These are phyloP conservation scores for Sclerotinia sclerotiorum DNA, from an alignment of 2,329 filamentous ascomycete genomes.

Conservation along the genomic window DNA sequence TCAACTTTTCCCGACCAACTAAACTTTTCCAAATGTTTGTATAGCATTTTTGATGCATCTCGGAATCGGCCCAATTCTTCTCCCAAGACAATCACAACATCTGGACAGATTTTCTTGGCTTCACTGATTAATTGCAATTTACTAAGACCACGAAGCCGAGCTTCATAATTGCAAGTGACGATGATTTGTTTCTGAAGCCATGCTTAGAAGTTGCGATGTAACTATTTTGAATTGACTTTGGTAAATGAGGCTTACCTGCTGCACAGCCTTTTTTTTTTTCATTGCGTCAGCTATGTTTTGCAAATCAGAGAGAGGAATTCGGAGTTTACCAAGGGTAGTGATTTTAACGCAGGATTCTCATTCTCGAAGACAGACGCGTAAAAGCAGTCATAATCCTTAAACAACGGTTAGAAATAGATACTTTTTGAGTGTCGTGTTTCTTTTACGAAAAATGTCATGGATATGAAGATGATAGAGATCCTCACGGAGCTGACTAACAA, in stretches of 20 bases:
- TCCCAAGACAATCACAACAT: constrained; percentile 80
- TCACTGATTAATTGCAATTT: constrained; percentile 87
- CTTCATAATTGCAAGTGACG: constrained; percentile 92
- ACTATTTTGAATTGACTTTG: neutral
- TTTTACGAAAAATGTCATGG: neutral
- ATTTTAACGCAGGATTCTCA: constrained; percentile 70
- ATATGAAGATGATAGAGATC: neutral
- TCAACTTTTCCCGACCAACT: constrained; percentile 80
- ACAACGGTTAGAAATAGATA: constrained; percentile 14
- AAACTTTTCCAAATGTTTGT: constrained; percentile 67
- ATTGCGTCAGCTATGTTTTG: constrained; percentile 29
- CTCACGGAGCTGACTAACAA: constrained; percentile 20
- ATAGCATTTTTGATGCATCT: constrained; percentile 79
- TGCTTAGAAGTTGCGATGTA: neutral
- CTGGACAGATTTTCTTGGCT: constrained; percentile 76
- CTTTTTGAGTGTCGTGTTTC: constrained; percentile 7
- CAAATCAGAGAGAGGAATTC: neutral
- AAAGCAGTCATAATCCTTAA: constrained; percentile 82
- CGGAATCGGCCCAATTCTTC: constrained; percentile 85
- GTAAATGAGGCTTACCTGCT: constrained; percentile 34
- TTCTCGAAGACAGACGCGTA: constrained; percentile 86
- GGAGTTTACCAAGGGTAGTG: constrained; percentile 75
- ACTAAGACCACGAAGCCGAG: constrained; percentile 67
- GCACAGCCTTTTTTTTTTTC: constrained; percentile 36
- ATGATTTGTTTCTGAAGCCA: constrained; percentile 60